Base-by-base conservation (phyloP, 768 basidiomycete genomes). In the Sutorius australiensis region DNA sequence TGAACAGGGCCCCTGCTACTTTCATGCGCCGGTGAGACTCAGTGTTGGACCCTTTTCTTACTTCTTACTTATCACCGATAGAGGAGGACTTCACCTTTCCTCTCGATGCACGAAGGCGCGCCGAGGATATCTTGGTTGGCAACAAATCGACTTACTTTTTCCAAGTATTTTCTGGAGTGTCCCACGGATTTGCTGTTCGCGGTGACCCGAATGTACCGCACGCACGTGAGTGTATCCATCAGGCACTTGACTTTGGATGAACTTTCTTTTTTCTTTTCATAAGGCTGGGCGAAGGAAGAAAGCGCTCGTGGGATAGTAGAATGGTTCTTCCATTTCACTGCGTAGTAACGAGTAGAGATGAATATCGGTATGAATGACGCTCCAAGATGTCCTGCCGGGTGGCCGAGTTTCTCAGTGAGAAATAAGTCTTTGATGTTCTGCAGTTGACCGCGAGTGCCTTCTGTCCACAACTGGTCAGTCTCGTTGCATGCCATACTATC, bases 261-360 rank as follows among this genome's bases (percentile, higher is more conserved):
- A 48, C 24, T 38, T 33, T 21, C 4, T 41, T 13, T 36, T 16
- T 10, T 36, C 16, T 36, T 16, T 39, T 37, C 34, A 14, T 21
- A 37, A 83, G 81, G 79, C 11, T 82, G 80, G 80, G 78, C 79
- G 1, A 82, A 82, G 58, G 81, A 83, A 50, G 77, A 82, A 53
- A 77, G 78, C 17, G 80, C 82, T 11, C 70, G 73, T 1, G 75
- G 77, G 17, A 70, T 80, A n/a, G 60, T 73, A 7, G 64, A 59
- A 1, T 83, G 81, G 79, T 81, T 81, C 60, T 65, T 67, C 43
- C 66, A 76, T 24, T 80, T 82, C 28, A 7, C 46, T 1, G 43
- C 14, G 12, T 60, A 40, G 3, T 30, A 16, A 31, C 1, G 12
- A n/a, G 33, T 19, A 13, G 30, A 32, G 44, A 45, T 31, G 14